Base-by-base conservation (phyloP, 179 eudicot species). In the Beta lomatogona region DNA sequence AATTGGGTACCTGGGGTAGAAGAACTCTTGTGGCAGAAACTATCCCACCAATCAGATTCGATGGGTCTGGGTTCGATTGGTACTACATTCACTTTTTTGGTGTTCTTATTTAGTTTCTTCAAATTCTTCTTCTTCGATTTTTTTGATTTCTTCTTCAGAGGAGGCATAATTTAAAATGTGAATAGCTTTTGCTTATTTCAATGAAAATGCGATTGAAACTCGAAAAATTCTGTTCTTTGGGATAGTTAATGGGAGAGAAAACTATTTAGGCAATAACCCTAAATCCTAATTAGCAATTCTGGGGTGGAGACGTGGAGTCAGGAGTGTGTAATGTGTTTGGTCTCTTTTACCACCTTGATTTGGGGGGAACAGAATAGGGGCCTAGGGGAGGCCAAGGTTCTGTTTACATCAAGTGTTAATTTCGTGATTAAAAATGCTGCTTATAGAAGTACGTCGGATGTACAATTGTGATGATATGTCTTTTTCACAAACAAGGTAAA, bases 1-100 rank as follows among this genome's bases (percentile, higher is more conserved):
- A 45, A 63, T 48, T 22, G 46, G 18, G 60, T 36, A 94, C 98
- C 98, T 81, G 92, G 89, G 67, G 77, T 50, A 48, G 91, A 82
- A 25, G 91, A 89, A 79, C 86, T 88, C 79, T 88, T 96, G 59
- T 81, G 91, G 94, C 92, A 87, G 85, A 94, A 96, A 80, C 83
- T 77, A 73, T 92, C 97, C 99, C 98, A 94, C 99, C 99, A 96
- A 60, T 96, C 97, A 9, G 96, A 87, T 71, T 94, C 99, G 63
- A 84, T 78, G 71, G 92, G 78, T 86, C 82, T 90, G 76, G 88
- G 86, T 9, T 91, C 98, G 25, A 87, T 75, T 36, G 95, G 91
- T 85, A 85, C 92, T 50, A 83, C 75, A 78, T 83, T 91, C 48
- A 84, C 81, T 22, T 69, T 80, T 80, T 78, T 86, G 74, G 44